These are phyloP conservation scores for Alternaria conjuncta DNA, from an alignment of 2,329 filamentous ascomycete genomes.

Conservation along the genomic window DNA sequence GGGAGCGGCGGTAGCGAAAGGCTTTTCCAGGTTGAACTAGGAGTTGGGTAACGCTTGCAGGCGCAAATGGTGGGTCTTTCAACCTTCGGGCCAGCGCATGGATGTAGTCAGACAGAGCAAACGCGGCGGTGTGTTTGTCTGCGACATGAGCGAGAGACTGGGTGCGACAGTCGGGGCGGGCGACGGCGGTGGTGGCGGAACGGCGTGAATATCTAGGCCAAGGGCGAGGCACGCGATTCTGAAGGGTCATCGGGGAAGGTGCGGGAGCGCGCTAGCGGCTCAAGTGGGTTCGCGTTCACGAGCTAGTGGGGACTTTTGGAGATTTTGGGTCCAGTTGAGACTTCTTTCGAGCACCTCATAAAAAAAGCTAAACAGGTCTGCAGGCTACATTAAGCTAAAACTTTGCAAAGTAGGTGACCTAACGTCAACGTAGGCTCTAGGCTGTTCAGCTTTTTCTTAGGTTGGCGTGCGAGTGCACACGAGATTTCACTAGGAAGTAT, in stretches of 20 bases:
- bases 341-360: no score
- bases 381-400: no score
- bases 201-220: constrained; percentile 20
- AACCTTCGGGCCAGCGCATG: constrained; percentile 45
- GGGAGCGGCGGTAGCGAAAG: constrained; percentile 12
- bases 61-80: constrained; percentile 21
- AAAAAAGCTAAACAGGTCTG: no score
- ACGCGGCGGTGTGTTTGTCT: constrained; percentile 34
- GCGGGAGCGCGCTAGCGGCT: constrained; percentile 18
- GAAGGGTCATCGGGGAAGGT: constrained; percentile 16
- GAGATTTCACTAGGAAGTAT: background rate
- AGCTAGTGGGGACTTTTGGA: constrained; percentile 20
- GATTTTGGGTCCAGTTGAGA: background rate
- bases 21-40: constrained; percentile 10
- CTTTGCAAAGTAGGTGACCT: no score
- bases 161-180: constrained; percentile 6
- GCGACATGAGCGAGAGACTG: constrained; percentile 43
- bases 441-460: no score
- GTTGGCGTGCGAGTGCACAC: background rate
- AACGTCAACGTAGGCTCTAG: no score
- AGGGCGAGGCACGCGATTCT: constrained; percentile 14
- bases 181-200: constrained; percentile 18
- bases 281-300: constrained; percentile 11
- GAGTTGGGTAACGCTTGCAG: constrained; percentile 5
- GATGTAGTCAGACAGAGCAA: constrained; percentile 34